Percentiles rank a stretch among this genome's conserved stretches.
These are phyloP conservation scores for Mortierella polycephala DNA, from an alignment of 371 early-diverging fungal species.

Conservation along the genomic window DNA sequence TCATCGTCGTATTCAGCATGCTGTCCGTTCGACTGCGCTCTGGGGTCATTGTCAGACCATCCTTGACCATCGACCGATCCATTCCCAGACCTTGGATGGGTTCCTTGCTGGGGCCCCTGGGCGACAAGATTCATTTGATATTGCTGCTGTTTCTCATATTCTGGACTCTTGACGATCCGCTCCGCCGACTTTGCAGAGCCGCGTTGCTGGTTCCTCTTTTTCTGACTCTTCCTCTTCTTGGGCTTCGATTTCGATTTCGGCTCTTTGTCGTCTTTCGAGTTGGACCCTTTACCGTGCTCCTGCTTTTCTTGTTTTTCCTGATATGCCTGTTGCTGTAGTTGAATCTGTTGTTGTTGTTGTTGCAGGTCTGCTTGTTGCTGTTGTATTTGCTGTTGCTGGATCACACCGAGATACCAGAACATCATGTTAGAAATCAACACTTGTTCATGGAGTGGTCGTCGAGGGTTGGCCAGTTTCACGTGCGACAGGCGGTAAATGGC, in stretches of 20 bases:
- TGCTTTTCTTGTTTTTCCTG: slow-evolving; percentile 1
- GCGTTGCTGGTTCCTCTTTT: slow-evolving; percentile 46
- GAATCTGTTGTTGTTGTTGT: slow-evolving; percentile 20
- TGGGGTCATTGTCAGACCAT: background rate
- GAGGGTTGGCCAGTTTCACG: slow-evolving; percentile 89
- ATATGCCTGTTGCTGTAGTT: slow-evolving; percentile 4
- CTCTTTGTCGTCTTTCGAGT: slow-evolving; percentile 31
- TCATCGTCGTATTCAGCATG: slow-evolving; percentile 16
- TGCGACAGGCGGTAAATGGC: slow-evolving; percentile 93
- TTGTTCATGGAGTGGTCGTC: slow-evolving; percentile 90
- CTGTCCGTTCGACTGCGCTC: slow-evolving; percentile 9
- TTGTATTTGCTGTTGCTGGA: slow-evolving; percentile 53
- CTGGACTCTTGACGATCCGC: slow-evolving; percentile 24
- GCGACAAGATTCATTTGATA: slow-evolving; percentile 9
- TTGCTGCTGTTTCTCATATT: slow-evolving; percentile 34
- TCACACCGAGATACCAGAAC: slow-evolving; percentile 88
- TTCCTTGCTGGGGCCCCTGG: slow-evolving; percentile 7
- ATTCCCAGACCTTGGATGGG: background rate
- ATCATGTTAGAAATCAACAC: slow-evolving; percentile 95
- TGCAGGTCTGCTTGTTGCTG: slow-evolving; percentile 41
- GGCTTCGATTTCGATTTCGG: slow-evolving; percentile 49
- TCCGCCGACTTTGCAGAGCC: slow-evolving; percentile 24
- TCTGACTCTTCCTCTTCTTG: slow-evolving; percentile 56
- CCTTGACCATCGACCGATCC: background rate
- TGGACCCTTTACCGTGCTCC: slow-evolving; percentile 9